Evolutionary conservation across 2,329 filamentous ascomycete genomes (phyloP), one percentile per base, ranked within the genome.

Genomic region (Hypomyces rosellus): DNA sequence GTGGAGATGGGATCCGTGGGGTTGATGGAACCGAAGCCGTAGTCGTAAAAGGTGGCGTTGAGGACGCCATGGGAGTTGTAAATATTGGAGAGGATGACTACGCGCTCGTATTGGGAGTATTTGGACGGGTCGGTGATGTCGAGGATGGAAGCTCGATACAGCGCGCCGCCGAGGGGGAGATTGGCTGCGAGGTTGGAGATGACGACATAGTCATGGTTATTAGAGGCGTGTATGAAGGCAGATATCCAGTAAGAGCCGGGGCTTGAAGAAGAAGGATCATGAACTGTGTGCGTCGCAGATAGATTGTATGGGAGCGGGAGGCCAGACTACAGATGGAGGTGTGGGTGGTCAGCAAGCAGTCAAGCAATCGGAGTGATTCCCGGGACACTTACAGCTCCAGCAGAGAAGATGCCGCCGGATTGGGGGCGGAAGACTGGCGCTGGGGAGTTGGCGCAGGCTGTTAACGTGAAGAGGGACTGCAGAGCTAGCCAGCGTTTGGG

Each of bases 121-220:
- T 33, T 34, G 12, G 49, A 48, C 9, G 15, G 34, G 7, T 51
- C 39, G 34, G 34, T 37, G 5, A 48, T 25, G 16, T 51, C 49
- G n/a, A 51, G 45, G 20, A 51, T 37, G 11, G 45, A 51, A 16
- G 49, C 45, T 22, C 49, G 30, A 13, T 51, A 51, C 12, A 48
- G 11, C 5, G 49, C 7, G 8, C 22, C 34, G 14, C 30, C 25
- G 6, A 15, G 20, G 13, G 34, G 5, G 12, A 47, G 9, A 7
- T 34, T 25, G 4, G 15, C 12, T 43, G 48, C 18, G 9, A 46
- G 44, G 33, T 51, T 30, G 20, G 45, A 18, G 11, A 43, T 37
- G 15, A 51, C 40, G 18, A 43, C 40, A 8, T 51, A 51, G 13
- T 45, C 41, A 42, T 45, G 34, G 2, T 40, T 40, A 22, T 51